Evolutionary conservation across 139 green algal genomes (phyloP).

Genomic region (Closterium sp.): DNA sequence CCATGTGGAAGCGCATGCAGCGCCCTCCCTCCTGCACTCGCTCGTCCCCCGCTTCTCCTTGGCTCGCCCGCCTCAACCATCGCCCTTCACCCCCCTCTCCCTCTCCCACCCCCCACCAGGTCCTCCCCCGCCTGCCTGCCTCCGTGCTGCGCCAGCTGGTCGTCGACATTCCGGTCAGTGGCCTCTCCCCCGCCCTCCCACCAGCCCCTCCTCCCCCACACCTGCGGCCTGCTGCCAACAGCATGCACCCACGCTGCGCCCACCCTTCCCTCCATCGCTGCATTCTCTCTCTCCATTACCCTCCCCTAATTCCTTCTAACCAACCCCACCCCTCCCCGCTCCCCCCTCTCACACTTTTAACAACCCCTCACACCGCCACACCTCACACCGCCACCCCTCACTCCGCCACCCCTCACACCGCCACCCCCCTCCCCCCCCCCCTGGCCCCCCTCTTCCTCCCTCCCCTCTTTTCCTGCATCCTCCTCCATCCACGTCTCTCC

Average conservation of each 20-base stretch:
- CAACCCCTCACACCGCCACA: neutral
- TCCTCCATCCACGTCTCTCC: neutral
- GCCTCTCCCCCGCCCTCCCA: neutral
- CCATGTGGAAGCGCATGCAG: too few relatives aligned
- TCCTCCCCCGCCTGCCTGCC: constrained; percentile 50
- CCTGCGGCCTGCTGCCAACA: neutral
- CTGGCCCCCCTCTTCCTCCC: neutral
- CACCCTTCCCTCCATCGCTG: neutral
- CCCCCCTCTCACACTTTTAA: neutral
- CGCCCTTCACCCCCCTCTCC: neutral
- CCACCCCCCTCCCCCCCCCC: neutral
- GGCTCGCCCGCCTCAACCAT: too few relatives aligned
- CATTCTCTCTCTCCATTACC: neutral
- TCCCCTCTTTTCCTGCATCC: neutral
- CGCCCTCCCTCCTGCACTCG: neutral
- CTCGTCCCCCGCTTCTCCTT: neutral
- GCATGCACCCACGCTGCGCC: neutral
- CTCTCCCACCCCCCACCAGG: constrained; percentile 5
- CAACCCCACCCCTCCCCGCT: too few relatives aligned
- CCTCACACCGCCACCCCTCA: neutral
- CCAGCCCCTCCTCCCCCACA: too few relatives aligned
- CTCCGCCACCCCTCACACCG: neutral
- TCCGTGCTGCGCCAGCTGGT: constrained; percentile 56
- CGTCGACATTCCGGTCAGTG: constrained; percentile 34
- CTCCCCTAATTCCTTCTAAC: neutral